A percentile compares a stretch with the other conserved stretches of the same genome.
These are phyloP conservation scores for Alternaria sp. DNA, from an alignment of 2,329 filamentous ascomycete species.

Conservation along the genomic window DNA sequence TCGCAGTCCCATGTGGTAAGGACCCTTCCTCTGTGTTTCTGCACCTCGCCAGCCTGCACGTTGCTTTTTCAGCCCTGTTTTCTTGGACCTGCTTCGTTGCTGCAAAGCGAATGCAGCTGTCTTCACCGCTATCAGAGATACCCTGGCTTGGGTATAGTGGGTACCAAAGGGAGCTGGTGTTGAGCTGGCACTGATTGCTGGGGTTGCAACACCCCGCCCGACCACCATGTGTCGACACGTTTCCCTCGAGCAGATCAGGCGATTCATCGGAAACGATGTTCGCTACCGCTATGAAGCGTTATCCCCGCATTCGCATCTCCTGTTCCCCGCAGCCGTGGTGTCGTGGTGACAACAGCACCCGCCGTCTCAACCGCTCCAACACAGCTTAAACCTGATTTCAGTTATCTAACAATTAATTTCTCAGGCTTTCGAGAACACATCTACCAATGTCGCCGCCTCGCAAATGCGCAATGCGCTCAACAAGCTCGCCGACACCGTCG, in stretches of 20 bases:
- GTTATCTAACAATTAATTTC: conserved; percentile 25
- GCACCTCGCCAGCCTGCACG: conserved; percentile 3
- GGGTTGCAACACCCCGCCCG: neutral
- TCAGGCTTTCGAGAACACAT: conserved; percentile 99
- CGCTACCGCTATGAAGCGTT: neutral
- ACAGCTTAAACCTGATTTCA: neutral
- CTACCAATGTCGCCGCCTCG: conserved; percentile 94
- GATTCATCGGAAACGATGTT: conserved; percentile 1
- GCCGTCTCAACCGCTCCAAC: neutral
- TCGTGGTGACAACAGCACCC: neutral
- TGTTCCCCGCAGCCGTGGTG: neutral
- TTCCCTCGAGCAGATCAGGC: neutral
- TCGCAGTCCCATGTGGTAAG: conserved; percentile 85
- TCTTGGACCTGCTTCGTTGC: neutral
- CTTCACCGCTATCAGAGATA: conserved; percentile 5
- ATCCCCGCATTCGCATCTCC: conserved; percentile 5
- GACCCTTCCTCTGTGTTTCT: conserved; percentile 39
- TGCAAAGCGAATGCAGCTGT: neutral
- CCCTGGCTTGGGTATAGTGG: neutral
- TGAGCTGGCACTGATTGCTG: conserved; percentile 2
- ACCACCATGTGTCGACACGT: neutral
- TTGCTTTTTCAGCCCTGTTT: neutral
- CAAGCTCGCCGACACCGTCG: conserved; percentile 86
- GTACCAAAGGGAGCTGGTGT: neutral
- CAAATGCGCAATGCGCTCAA: conserved; percentile 99